Evolutionary conservation across 495 filamentous ascomycete genomes (phyloP).

Genomic region (Annulohypoxylon maeteangense): DNA sequence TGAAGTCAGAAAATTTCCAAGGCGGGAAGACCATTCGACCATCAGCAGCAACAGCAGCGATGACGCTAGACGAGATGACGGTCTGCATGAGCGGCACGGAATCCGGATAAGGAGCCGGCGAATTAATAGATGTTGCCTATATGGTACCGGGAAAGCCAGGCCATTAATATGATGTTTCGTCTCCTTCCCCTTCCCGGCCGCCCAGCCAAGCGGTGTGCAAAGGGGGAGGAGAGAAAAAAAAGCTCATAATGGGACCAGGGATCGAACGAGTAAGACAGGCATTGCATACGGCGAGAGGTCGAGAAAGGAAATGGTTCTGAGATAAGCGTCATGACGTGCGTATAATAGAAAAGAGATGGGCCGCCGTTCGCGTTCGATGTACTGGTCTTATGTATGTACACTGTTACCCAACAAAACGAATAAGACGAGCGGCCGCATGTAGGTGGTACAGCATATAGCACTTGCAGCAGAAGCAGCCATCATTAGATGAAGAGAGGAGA

Average conservation of each 20-base stretch:
- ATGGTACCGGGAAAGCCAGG: slow-evolving; percentile 11
- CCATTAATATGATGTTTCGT: slow-evolving; percentile 20
- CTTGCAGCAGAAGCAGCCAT: neutral
- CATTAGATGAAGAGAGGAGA: slow-evolving; percentile 15
- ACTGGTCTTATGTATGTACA: slow-evolving; percentile 24
- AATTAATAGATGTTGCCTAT: slow-evolving; percentile 27
- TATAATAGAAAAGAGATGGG: slow-evolving; percentile 2
- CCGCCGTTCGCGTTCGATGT: slow-evolving; percentile 2
- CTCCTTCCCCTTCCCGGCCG: slow-evolving; percentile 22
- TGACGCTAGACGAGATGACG: slow-evolving; percentile 39
- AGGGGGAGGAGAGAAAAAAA: slow-evolving; percentile 12
- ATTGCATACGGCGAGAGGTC: slow-evolving; percentile 39
- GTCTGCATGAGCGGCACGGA: slow-evolving; percentile 43
- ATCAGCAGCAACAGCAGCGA: slow-evolving; percentile 28
- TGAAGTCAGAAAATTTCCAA: slow-evolving; percentile 34
- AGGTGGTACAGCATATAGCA: slow-evolving; percentile 5
- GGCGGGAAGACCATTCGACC: slow-evolving; percentile 20
- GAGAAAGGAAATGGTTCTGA: slow-evolving; percentile 45
- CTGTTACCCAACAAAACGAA: slow-evolving; percentile 24
- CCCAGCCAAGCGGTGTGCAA: slow-evolving; percentile 36
- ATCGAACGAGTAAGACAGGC: slow-evolving; percentile 43
- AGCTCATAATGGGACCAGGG: slow-evolving; percentile 30
- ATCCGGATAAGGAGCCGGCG: slow-evolving; percentile 44
- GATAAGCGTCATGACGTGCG: slow-evolving; percentile 43
- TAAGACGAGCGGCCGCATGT: slow-evolving; percentile 4